Conservation (phyloP, 1,139 yeast species). For the Blastobotrys malaysiensis region DNA sequence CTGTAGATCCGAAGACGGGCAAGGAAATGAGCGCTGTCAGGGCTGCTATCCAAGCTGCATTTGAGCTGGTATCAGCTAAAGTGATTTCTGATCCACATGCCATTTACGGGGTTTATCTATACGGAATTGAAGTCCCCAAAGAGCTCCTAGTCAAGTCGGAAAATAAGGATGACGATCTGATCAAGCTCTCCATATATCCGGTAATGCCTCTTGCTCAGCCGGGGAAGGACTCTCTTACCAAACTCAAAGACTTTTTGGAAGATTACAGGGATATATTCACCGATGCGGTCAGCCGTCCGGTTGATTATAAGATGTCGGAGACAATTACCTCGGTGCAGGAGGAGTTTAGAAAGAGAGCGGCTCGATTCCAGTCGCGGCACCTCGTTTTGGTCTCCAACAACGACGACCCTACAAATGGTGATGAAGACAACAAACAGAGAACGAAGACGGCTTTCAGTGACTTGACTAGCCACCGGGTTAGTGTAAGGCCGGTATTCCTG, state of each 20-base stretch:
- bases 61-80: slow-evolving; percentile 28
- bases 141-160: slow-evolving; percentile 10
- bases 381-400: slow-evolving; percentile 42
- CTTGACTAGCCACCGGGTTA: background rate
- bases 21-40: slow-evolving; percentile 15
- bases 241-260: slow-evolving; percentile 23
- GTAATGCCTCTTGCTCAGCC: slow-evolving; percentile 32
- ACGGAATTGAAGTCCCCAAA: slow-evolving; percentile 23
- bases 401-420: slow-evolving; percentile 13
- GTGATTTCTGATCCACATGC: slow-evolving; percentile 28
- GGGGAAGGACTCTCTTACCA: slow-evolving; percentile 25
- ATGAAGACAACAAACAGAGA: slow-evolving; percentile 30
- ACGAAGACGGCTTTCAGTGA: slow-evolving; percentile 33
- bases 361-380: slow-evolving; percentile 25
- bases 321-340: slow-evolving; percentile 28
- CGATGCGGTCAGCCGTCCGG: background rate
- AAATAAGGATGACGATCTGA: background rate
- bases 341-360: slow-evolving; percentile 22
- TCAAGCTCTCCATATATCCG: slow-evolving; percentile 14
- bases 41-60: slow-evolving; percentile 30
- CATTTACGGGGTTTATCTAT: slow-evolving; percentile 33
- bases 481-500: slow-evolving; percentile 30
- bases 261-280: slow-evolving; percentile 17
- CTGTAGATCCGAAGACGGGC: slow-evolving; percentile 9
- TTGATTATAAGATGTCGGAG: slow-evolving; percentile 18